Percentiles rank a stretch among this genome's conserved stretches.
phyloP scores from a whole-genome alignment of 257 asterid species.

The Avicennia marina region DNA sequence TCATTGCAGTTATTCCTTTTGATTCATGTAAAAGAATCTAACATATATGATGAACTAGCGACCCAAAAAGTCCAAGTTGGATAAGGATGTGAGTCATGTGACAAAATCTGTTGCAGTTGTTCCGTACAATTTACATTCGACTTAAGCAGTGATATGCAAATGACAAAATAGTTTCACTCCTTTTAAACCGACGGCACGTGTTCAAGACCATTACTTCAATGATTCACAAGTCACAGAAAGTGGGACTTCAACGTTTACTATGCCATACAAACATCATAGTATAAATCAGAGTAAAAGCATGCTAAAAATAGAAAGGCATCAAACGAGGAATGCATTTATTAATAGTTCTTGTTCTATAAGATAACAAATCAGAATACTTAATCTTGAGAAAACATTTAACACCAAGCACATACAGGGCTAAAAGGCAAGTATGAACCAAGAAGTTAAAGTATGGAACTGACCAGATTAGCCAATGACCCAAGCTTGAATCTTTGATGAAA shows the following conservation, averaged over 20 bases:
- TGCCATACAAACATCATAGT: background rate
- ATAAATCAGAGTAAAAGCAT: background rate
- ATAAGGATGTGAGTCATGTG: no score
- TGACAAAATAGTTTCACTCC: no score
- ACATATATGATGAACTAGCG: no score
- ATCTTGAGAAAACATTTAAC: background rate
- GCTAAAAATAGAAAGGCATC: background rate
- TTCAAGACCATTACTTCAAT: no score
- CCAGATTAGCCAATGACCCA: background rate
- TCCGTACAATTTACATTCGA: conserved; percentile 5
- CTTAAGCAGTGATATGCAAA: no score
- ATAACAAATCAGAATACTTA: background rate
- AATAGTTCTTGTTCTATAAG: background rate
- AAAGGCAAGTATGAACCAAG: background rate
- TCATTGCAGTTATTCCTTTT: no score
- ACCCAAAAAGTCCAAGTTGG: no score
- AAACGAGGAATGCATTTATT: background rate
- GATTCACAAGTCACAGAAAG: background rate
- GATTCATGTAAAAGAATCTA: no score
- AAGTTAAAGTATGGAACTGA: background rate
- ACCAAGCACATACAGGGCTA: background rate
- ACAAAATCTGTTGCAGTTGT: background rate
- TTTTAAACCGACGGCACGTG: no score
- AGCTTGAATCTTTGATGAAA: no score
- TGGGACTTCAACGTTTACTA: background rate